Evolutionary conservation across 495 filamentous ascomycete genomes (phyloP).

Genomic region (Copromyces sp.): DNA sequence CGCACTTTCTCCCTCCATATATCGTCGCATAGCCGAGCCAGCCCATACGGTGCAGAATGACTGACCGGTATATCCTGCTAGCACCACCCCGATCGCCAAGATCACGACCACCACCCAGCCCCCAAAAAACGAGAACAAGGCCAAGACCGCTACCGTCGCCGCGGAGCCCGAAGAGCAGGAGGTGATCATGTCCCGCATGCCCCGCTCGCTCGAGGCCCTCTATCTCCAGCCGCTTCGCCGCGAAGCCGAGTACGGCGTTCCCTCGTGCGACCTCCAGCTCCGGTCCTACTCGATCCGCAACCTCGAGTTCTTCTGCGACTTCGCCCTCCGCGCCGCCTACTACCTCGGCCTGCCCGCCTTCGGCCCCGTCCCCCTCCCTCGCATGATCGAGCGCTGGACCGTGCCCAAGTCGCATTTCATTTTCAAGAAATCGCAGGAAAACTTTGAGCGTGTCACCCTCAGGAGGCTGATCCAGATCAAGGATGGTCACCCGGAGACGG

Average conservation of each 20-base stretch:
- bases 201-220: conserved; percentile 51
- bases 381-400: conserved; percentile 84
- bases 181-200: conserved; percentile 16
- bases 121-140: not conserved
- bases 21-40: not conserved
- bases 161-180: not conserved
- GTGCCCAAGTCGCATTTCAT: conserved; percentile 85
- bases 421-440: conserved; percentile 95
- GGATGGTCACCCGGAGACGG: conserved; percentile 80
- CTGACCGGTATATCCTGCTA: not conserved
- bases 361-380: conserved; percentile 82
- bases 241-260: conserved; percentile 59
- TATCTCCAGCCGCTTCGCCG: conserved; percentile 80
- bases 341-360: conserved; percentile 79
- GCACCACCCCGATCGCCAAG: not conserved
- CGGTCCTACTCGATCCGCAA: conserved; percentile 87
- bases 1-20: not conserved
- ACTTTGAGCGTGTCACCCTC: conserved; percentile 85
- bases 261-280: conserved; percentile 82
- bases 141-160: not conserved
- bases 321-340: conserved; percentile 89
- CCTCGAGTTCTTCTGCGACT: conserved; percentile 90
- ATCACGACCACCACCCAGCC: not conserved
- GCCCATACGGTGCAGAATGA: not conserved
- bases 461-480: conserved; percentile 85